Percentiles rank a stretch among this genome's conserved stretches.
These are phyloP conservation scores for Zymoseptoria ardabiliae DNA, from an alignment of 2,329 filamentous ascomycete genomes.

Conservation along the genomic window DNA sequence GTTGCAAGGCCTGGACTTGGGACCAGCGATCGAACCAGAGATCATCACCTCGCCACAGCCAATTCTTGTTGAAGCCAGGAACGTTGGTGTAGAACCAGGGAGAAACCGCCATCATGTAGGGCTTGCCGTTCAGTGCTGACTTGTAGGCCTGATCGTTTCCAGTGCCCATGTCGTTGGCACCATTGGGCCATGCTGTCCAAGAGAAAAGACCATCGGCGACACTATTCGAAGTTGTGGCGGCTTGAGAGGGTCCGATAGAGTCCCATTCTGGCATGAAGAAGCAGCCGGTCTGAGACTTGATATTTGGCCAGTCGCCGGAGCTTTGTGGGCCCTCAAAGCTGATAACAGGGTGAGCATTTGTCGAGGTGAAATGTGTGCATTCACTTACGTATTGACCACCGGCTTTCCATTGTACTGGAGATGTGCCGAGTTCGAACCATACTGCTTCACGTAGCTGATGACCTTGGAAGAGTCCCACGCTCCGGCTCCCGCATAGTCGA, in stretches of 20 bases:
- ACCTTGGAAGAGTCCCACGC: constrained; percentile 29
- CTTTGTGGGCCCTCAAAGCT: constrained; percentile 30
- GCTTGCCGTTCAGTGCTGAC: constrained; percentile 34
- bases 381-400: constrained; percentile 48
- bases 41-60: constrained; percentile 55
- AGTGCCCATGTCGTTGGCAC: constrained; percentile 45
- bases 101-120: constrained; percentile 44
- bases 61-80: constrained; percentile 52
- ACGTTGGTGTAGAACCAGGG: constrained; percentile 53
- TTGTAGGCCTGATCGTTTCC: constrained; percentile 36
- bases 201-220: constrained; percentile 41
- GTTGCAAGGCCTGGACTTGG: constrained; percentile 44
- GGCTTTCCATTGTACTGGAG: constrained; percentile 44
- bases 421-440: constrained; percentile 39
- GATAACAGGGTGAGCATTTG: constrained; percentile 3
- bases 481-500: constrained; percentile 48
- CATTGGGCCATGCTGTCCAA: constrained; percentile 46
- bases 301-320: constrained; percentile 38
- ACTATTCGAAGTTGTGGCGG: constrained; percentile 5
- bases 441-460: constrained; percentile 42
- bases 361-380: too few species aligned
- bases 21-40: constrained; percentile 56
- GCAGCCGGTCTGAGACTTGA: constrained; percentile 35
- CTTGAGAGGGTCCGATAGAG: constrained; percentile 31
- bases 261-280: constrained; percentile 45